Percentiles rank a stretch among this genome's conserved stretches.
Evolutionary conservation across 176 grass and related monocot species (phyloP).

Genomic region (Avena sativa): DNA sequence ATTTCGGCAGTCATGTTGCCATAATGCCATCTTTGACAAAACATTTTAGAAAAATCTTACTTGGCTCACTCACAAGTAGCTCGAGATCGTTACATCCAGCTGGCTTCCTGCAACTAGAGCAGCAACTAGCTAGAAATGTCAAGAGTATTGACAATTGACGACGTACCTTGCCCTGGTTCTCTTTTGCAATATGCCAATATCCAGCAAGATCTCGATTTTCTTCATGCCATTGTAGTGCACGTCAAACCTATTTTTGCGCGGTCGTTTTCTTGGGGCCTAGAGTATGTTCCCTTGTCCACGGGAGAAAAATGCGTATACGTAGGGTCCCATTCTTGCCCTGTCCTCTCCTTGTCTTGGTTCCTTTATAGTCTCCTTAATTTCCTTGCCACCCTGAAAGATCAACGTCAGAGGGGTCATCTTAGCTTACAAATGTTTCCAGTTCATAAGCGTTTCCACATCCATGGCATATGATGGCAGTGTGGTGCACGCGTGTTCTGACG

Average conservation of each 20-base stretch:
- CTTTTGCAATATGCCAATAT: slow-evolving; percentile 21
- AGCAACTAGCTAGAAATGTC: neutral
- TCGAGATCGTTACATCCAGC: neutral
- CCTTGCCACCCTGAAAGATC: neutral
- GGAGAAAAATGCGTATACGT: neutral
- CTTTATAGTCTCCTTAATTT: neutral
- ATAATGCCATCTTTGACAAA: neutral
- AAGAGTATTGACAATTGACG: neutral
- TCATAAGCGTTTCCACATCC: neutral
- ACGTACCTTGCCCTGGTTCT: neutral
- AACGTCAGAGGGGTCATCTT: slow-evolving; percentile 11
- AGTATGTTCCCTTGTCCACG: neutral
- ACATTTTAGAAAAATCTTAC: neutral
- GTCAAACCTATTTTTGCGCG: neutral
- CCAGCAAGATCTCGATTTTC: neutral
- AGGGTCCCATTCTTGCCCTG: neutral
- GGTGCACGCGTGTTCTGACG: no score
- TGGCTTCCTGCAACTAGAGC: neutral
- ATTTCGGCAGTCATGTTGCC: neutral
- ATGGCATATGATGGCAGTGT: neutral
- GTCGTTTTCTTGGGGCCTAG: slow-evolving; percentile 31
- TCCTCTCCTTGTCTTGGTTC: neutral
- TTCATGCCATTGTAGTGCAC: slow-evolving; percentile 5
- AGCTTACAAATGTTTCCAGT: neutral
- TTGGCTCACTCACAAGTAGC: neutral